phyloP scores from a whole-genome alignment of 164 flowering plant genomes.

The Berberis thunbergii region DNA sequence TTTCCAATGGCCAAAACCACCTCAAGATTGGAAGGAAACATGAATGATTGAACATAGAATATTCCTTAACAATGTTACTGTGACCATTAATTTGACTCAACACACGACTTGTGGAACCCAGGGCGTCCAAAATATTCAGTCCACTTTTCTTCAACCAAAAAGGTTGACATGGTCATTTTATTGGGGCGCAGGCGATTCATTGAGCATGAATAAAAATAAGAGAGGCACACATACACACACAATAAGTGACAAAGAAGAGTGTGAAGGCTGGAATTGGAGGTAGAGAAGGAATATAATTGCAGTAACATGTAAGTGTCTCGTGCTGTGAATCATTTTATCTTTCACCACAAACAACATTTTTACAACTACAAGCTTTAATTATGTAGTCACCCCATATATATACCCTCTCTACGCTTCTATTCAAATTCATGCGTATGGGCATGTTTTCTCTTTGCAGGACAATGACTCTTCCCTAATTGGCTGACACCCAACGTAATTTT shows the following conservation, averaged over 20 bases:
- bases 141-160: too few species aligned
- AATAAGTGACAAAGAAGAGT: background rate
- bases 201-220: too few species aligned
- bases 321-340: constrained; percentile 33
- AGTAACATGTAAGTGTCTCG: constrained; percentile 30
- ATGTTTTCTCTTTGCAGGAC: constrained; percentile 14
- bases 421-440: constrained; percentile 17
- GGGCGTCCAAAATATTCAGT: too few species aligned
- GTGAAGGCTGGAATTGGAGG: background rate
- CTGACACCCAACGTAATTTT: background rate
- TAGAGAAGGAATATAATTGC: constrained; percentile 15
- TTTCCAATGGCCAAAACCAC: too few species aligned
- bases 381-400: constrained; percentile 11
- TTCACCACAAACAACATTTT: constrained; percentile 31
- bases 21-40: too few species aligned
- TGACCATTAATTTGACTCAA: too few species aligned
- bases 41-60: too few species aligned
- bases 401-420: background rate
- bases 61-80: too few species aligned
- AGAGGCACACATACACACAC: too few species aligned
- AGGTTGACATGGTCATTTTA: too few species aligned
- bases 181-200: too few species aligned
- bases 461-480: constrained; percentile 14
- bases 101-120: too few species aligned
- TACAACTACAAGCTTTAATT: constrained; percentile 19